phyloP scores from a whole-genome alignment of 352 stramenopile species.

The Pythium sukuiense region DNA sequence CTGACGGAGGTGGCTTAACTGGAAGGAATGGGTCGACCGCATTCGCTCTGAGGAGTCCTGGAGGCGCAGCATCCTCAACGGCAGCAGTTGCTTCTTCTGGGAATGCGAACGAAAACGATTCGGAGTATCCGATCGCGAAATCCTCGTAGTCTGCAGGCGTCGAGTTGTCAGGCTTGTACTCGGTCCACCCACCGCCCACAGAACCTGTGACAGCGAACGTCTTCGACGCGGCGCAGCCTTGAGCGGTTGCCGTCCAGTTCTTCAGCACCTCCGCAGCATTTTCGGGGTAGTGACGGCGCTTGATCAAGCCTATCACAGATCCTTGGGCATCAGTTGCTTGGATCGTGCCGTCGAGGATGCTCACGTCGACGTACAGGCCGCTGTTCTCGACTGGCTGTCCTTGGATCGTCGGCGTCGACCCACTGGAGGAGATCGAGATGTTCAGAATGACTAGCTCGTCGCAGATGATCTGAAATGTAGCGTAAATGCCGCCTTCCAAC shows the following conservation, averaged over 20 bases:
- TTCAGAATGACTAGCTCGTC: conserved; percentile 23
- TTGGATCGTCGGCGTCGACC: conserved; percentile 28
- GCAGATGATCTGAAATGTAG: conserved; percentile 26
- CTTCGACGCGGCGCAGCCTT: conserved; percentile 20
- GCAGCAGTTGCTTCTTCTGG: not conserved
- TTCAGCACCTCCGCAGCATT: conserved; percentile 25
- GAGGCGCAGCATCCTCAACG: not conserved
- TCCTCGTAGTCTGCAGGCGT: not conserved
- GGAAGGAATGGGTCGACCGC: not conserved
- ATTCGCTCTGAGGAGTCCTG: not conserved
- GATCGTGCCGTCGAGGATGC: conserved; percentile 24
- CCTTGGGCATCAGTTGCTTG: conserved; percentile 23
- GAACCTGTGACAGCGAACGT: conserved; percentile 24
- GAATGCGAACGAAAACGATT: conserved; percentile 5
- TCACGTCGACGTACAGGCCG: conserved; percentile 25
- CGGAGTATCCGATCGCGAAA: conserved; percentile 1
- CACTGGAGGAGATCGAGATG: conserved; percentile 21
- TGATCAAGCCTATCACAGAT: conserved; percentile 19
- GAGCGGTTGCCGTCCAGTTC: conserved; percentile 16
- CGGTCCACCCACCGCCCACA: conserved; percentile 31
- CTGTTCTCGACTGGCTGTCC: conserved; percentile 23
- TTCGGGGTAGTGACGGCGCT: conserved; percentile 27
- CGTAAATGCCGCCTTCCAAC: conserved; percentile 30
- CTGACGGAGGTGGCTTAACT: not conserved
- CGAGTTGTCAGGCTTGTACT: conserved; percentile 2